Percentiles rank a stretch among this genome's conserved stretches.
These are phyloP conservation scores for Rhynchosporium agropyri DNA, from an alignment of 2,329 filamentous ascomycete species.

Conservation along the genomic window DNA sequence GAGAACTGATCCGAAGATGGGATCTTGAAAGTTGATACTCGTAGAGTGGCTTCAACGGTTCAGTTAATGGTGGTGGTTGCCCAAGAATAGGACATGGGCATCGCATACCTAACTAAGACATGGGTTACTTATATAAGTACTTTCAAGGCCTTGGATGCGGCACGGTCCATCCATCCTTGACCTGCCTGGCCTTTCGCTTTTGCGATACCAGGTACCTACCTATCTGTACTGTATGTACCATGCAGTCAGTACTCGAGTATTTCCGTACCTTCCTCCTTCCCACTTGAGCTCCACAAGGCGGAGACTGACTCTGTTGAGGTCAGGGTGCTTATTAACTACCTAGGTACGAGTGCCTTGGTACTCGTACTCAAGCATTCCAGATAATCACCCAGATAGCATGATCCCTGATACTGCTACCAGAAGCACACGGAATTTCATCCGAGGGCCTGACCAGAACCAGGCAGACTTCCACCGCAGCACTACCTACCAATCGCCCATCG, in stretches of 20 bases:
- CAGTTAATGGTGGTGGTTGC: neutral
- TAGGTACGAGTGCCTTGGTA: neutral
- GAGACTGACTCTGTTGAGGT: neutral
- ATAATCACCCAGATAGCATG: too few relatives aligned
- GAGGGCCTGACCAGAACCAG: too few relatives aligned
- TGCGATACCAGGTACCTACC: neutral
- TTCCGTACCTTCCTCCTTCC: neutral
- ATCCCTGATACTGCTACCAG: too few relatives aligned
- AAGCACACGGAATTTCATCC: too few relatives aligned
- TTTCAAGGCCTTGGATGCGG: neutral
- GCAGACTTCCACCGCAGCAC: too few relatives aligned
- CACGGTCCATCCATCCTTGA: constrained; percentile 3
- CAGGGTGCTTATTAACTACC: neutral
- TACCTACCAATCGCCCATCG: too few relatives aligned
- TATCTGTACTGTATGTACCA: too few relatives aligned
- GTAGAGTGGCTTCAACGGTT: neutral
- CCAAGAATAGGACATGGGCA: neutral
- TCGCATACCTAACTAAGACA: too few relatives aligned
- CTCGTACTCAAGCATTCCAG: too few relatives aligned
- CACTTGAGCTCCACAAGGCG: constrained; percentile 12
- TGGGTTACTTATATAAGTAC: too few relatives aligned
- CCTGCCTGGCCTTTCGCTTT: neutral
- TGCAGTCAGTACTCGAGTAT: neutral
- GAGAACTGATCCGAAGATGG: constrained; percentile 10
- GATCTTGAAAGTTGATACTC: constrained; percentile 7